Base-by-base conservation (phyloP, 192 early-diverging fungal species). In the Umbelopsis ramanniana region DNA sequence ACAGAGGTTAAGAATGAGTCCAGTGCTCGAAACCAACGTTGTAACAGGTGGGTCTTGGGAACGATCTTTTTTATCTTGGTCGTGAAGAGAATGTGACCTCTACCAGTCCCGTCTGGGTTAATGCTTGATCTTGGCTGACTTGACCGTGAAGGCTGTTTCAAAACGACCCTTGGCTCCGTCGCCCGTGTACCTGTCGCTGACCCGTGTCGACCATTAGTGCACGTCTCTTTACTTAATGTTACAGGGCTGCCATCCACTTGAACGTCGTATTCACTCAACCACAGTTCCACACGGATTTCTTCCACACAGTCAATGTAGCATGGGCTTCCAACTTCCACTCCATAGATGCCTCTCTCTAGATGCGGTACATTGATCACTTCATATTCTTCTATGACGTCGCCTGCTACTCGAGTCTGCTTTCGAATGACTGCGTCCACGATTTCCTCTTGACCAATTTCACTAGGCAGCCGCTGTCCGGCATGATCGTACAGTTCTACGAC, bases 311-410 rank as follows among this genome's bases (percentile, higher is more conserved):
- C 57, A 14, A 37, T 12, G 26, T 63, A 63, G 17, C 57, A 63
- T 19, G 57, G 57, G 57, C 57, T 63, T 37, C 24, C 26, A 7
- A 63, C 57, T 35, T 63, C 29, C 10, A 63, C 57, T 14, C 57
- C 57, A 37, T 37, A 63, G 11, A 63, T 22, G 26, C 57, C 57
- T 37, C 57, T 9, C 17, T 63, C 57, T 37, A 63, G 57, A 26
- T 63, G 57, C 4, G 57, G 57, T 19, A 63, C 57, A 63, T 63
- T 63, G 57, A 63, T 63, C 4, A 63, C 57, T 37, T 63, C 57
- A 17, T 63, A 63, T 19, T 63, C 57, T 63, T 63, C 57, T 19
- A 63, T 63, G 24, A 63, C 24, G 0, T 35, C 57, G 17, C 33
- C 57, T 7, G 14, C 23, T 6, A 63, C 57, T 6, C 57, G 57